phyloP scores from a whole-genome alignment of 2,329 filamentous ascomycete genomes.

The Ceratocystis lukuohia region DNA sequence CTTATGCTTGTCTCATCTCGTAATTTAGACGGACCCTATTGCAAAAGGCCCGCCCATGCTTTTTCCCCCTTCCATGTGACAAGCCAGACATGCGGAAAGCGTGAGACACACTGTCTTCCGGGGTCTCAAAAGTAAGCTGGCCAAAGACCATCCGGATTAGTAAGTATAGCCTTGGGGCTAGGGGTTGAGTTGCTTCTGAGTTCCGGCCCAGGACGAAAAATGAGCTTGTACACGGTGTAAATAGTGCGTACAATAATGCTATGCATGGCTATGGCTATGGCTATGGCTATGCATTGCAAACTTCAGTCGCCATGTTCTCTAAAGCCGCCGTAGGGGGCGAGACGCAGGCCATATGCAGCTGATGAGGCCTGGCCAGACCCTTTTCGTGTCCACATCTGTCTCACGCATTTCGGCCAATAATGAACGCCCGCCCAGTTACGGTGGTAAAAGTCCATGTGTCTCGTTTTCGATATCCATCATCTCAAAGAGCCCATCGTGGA shows the following conservation, averaged over 20 bases:
- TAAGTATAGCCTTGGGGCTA: no score
- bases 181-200: no score
- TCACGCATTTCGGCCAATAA: background rate
- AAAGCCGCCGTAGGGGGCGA: background rate
- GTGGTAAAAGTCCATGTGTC: background rate
- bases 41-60: background rate
- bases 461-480: background rate
- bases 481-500: background rate
- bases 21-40: background rate
- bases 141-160: no score
- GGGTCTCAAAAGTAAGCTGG: background rate
- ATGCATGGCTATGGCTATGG: background rate
- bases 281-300: background rate
- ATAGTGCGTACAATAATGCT: background rate
- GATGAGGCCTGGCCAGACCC: background rate
- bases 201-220: background rate
- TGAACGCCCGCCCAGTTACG: background rate
- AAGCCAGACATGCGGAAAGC: background rate
- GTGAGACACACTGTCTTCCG: background rate
- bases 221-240: background rate
- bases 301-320: background rate
- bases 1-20: background rate
- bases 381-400: background rate
- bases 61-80: background rate
- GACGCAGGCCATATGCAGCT: background rate